Evolutionary conservation across 1,284 basidiomycete species (phyloP), one percentile per base, ranked within the genome.

Genomic region (Microstroma glucosiphilum): DNA sequence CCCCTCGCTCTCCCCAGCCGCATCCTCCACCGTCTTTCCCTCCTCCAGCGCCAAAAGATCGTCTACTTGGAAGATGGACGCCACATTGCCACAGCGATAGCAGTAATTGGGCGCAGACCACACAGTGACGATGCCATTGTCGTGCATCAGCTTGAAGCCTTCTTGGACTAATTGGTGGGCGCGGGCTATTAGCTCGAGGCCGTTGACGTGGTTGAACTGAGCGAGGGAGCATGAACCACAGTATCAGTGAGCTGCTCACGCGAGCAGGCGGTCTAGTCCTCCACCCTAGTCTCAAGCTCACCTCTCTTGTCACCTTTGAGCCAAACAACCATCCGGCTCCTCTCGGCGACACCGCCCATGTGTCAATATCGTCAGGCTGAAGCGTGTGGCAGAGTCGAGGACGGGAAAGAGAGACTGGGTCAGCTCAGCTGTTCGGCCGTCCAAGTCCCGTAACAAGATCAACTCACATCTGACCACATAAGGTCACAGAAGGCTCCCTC

Each of bases 321-420:
- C 92, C 92, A 68, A 96, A 96, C n/a, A 96, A 81, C 92, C 92
- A 97, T 1, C 92, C 93, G 11, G 92, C 93, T 6, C 93, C 92
- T 60, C 92, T 84, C 6, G 93, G 92, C 72, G 89, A 92, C 43
- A 96, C 90, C 1, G 90, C 91, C 93, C 92, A 97, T 43, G 89
- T 90, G 49, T 92, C 90, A 48, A 96, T 88, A 42, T 96, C 92
- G 76, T 96, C 93, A 0, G 93, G 92, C 30, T 37, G 30, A 9
- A 37, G 30, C n/a, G n/a, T n/a, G 30, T 37, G 9, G 9, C 30
- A 37, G 79, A 96, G n/a, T n/a, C n/a, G n/a, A n/a, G n/a, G n/a
- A n/a, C n/a, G 30, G 30, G 30, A 37, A 9, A 3, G 30, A 3
- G 4, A 17, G 2, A 30, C 17, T 0, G 37, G 41, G 19, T 13